phyloP scores from a whole-genome alignment of 345 rosid species.

The Gossypium arboreum region DNA sequence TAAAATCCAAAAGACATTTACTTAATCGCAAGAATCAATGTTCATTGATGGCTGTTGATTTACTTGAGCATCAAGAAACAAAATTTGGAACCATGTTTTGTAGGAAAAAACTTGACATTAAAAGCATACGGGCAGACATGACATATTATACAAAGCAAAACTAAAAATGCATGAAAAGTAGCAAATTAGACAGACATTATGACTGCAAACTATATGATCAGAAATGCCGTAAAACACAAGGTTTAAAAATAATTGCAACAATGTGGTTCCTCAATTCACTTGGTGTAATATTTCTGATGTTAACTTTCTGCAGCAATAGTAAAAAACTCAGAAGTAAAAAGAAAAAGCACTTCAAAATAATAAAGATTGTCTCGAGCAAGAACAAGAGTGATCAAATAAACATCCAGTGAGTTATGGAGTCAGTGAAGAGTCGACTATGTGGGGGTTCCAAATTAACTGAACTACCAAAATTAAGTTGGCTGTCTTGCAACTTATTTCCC shows the following conservation, averaged over 20 bases:
- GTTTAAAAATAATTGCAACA: not conserved
- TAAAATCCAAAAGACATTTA: slow-evolving; percentile 13
- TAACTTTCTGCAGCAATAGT: not conserved
- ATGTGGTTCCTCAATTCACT: not conserved
- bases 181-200: not conserved
- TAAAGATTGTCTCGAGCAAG: not conserved
- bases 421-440: not conserved
- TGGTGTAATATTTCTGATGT: not conserved
- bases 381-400: not conserved
- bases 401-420: not conserved
- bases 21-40: slow-evolving; percentile 8
- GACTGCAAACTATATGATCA: not conserved
- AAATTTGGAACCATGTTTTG: not conserved
- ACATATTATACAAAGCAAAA: not conserved
- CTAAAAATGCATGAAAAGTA: not conserved
- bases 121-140: not conserved
- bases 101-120: not conserved
- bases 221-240: not conserved
- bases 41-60: not conserved
- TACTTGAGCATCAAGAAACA: not conserved
- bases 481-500: not conserved
- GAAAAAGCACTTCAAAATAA: not conserved
- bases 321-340: not conserved
- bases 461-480: not conserved
- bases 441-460: not conserved